These are phyloP conservation scores for Ganoderma lucidum DNA, from an alignment of 1,284 basidiomycete genomes.

Conservation along the genomic window DNA sequence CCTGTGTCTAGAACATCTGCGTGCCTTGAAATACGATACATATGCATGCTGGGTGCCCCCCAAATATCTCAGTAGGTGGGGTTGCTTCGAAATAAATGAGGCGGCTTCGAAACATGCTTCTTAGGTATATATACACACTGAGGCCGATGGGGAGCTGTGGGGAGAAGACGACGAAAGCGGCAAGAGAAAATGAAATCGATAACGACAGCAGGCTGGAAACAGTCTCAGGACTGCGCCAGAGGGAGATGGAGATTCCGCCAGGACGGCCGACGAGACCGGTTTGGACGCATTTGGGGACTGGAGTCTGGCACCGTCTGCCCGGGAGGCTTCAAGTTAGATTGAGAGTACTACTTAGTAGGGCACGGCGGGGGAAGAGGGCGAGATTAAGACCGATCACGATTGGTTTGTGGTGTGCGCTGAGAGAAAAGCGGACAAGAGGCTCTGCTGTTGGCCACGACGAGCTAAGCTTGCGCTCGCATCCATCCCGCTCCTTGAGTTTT, in stretches of 20 bases:
- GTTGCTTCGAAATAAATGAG: conserved; percentile 6
- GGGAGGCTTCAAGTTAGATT: neutral
- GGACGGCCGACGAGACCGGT: conserved; percentile 21
- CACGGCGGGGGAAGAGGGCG: conserved; percentile 2
- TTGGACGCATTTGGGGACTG: conserved; percentile 15
- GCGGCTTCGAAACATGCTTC: neutral
- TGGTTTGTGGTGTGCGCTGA: conserved; percentile 20
- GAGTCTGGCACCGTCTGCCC: conserved; percentile 1
- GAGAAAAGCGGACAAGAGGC: neutral
- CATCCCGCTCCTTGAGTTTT: conserved; percentile 11
- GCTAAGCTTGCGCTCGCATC: conserved; percentile 17
- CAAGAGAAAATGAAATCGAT: conserved; percentile 32
- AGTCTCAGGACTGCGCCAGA: conserved; percentile 11
- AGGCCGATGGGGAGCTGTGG: neutral
- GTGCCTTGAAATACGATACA: neutral
- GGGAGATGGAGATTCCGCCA: conserved; percentile 21
- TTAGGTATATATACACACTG: neutral
- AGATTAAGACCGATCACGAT: conserved; percentile 24
- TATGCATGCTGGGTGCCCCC: neutral
- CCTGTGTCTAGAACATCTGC: neutral
- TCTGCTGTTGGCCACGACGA: conserved; percentile 29
- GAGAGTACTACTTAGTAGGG: neutral
- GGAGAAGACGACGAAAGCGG: conserved; percentile 11
- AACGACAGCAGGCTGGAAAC: conserved; percentile 20
- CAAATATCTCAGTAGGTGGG: neutral